Evolutionary conservation across 257 asterid species (phyloP), one percentile per base, ranked within the genome.

Genomic region (Fraxinus quadrangulata): DNA sequence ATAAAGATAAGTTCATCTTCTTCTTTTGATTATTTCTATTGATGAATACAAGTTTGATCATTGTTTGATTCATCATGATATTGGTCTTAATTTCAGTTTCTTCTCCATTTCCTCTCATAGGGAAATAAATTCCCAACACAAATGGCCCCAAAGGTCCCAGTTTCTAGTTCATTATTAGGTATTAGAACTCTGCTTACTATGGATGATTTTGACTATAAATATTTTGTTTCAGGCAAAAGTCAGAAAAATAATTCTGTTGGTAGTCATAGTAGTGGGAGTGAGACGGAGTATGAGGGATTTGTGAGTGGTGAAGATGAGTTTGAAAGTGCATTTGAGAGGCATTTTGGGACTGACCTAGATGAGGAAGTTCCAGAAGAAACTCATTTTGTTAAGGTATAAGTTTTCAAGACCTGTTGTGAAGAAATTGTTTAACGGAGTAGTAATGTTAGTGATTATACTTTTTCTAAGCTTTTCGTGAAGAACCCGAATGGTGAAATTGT

Each of bases 131-230:
- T n/a, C n/a, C n/a, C n/a, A n/a, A n/a, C n/a, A n/a, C n/a, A n/a
- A n/a, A n/a, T n/a, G n/a, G 54, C 83, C 79, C 85, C 92, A 68
- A 83, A 81, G 83, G 87, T 84, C 33, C 8, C 84, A 70, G 72
- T 83, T 68, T 72, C 59, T 75, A 30, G 30, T n/a, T 56, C 83
- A 34, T 65, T 75, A 11, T 33, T 92, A 92, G 97, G 97, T 90
- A 92, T 94, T 77, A 81, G 97, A 90, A 97, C 98, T 83, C 98
- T 96, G 75, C 77, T 92, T 39, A 92, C 98, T 84, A 78, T 78
- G 67, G 97, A 93, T 85, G 97, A 92, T 56, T 87, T 92, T 80
- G 98, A 94, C 69, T 80, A 80, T 77, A 95, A 92, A 49, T 83
- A 74, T 78, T 88, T 93, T 65, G 75, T 34, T 78, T 78, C 85